Percentiles rank a stretch among this genome's conserved stretches.
Evolutionary conservation across 352 stramenopile genomes (phyloP).

Genomic region (Pythium aristosporum): DNA sequence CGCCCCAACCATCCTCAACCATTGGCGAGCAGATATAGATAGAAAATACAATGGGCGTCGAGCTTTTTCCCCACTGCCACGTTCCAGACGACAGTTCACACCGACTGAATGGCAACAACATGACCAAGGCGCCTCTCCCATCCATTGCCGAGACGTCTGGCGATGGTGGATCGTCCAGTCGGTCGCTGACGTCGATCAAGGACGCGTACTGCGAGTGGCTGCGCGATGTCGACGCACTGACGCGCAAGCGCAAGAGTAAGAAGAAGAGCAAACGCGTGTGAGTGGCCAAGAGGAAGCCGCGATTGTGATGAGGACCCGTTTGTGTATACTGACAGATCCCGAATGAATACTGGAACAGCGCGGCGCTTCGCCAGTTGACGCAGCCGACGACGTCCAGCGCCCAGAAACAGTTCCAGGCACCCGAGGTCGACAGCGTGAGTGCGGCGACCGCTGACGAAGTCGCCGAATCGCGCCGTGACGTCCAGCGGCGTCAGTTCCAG

Average conservation of each 20-base stretch:
- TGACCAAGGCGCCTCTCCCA: constrained; percentile 1
- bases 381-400: constrained; percentile 53
- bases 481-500: constrained; percentile 34
- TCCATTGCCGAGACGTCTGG: neutral
- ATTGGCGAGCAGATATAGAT: constrained; percentile 12
- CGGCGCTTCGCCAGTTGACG: constrained; percentile 33
- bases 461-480: constrained; percentile 2
- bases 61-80: too few species aligned
- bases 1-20: neutral
- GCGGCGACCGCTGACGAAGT: neutral
- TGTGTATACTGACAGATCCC: neutral
- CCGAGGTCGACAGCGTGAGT: constrained; percentile 7
- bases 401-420: constrained; percentile 36
- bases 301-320: neutral
- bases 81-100: too few species aligned
- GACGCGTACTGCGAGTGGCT: constrained; percentile 25
- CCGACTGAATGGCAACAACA: neutral
- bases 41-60: constrained; percentile 4
- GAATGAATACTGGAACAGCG: constrained; percentile 7
- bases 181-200: constrained; percentile 8
- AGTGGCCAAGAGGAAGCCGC: neutral
- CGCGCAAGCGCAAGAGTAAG: constrained; percentile 36
- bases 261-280: constrained; percentile 22
- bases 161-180: too few species aligned
- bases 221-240: constrained; percentile 6